Percentiles rank a stretch among this genome's conserved stretches.
Conservation (phyloP, 1,139 yeast species). For the Kurtzmaniella quercitrusa region DNA sequence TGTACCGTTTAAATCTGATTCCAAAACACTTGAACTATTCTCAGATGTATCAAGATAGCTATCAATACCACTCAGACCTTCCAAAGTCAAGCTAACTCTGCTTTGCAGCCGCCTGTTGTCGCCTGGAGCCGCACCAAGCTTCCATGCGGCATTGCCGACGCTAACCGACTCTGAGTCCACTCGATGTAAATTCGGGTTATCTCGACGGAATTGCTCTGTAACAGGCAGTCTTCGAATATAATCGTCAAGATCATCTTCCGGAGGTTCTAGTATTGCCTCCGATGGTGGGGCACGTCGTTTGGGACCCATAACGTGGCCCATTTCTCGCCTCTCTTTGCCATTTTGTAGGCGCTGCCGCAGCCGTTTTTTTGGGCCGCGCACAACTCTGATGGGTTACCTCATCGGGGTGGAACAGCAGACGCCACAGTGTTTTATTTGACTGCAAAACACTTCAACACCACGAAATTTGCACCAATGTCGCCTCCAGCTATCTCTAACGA, state of each 20-base stretch:
- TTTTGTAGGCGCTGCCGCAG: neutral
- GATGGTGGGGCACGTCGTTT: neutral
- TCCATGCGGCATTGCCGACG: neutral
- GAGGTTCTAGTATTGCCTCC: neutral
- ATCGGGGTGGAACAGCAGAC: neutral
- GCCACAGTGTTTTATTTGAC: neutral
- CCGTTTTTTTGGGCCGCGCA: neutral
- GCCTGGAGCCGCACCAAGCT: neutral
- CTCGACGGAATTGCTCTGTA: neutral
- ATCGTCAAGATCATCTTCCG: neutral
- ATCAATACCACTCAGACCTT: neutral
- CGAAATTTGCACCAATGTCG: constrained; percentile 4
- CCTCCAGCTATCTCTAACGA: constrained; percentile 36
- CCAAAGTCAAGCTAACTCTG: neutral
- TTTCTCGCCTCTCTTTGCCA: neutral
- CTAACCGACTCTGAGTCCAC: neutral
- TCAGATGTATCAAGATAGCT: neutral
- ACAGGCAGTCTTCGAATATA: neutral
- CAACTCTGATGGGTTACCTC: neutral
- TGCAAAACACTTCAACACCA: neutral
- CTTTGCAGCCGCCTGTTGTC: neutral
- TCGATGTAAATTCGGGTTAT: neutral
- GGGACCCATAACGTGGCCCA: neutral
- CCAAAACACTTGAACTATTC: too few relatives aligned
- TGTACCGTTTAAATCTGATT: too few relatives aligned